A percentile compares a stretch with the other conserved stretches of the same genome.
Evolutionary conservation across 352 stramenopile genomes (phyloP).

Genomic region (Phytophthora pseudosyringae): DNA sequence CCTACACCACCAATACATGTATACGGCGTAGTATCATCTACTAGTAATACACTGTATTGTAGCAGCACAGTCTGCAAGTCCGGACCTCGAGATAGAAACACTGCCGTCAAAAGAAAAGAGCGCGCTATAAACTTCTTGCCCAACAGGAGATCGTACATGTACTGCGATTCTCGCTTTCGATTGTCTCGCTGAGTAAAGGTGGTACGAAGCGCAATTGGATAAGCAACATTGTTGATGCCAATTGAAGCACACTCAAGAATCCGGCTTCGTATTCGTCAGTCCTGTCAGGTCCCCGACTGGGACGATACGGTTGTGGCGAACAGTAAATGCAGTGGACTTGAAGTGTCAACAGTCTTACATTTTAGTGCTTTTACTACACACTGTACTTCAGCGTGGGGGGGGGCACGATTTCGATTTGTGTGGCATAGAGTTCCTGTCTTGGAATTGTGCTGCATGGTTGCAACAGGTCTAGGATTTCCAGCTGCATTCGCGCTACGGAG

Average conservation of each 20-base stretch:
- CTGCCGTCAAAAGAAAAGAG: too few relatives aligned
- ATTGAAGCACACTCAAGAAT: background rate
- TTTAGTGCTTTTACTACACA: too few relatives aligned
- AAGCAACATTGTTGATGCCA: conserved; percentile 1
- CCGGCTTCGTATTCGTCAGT: background rate
- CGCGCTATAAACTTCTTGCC: too few relatives aligned
- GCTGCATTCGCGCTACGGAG: too few relatives aligned
- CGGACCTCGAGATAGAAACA: background rate
- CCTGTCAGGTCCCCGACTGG: background rate
- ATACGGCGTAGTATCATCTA: conserved; percentile 6
- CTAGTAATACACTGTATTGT: conserved; percentile 5
- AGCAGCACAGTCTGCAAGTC: background rate
- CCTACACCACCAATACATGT: too few relatives aligned
- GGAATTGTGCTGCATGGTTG: background rate
- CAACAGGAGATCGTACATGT: too few relatives aligned
- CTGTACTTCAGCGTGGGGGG: too few relatives aligned
- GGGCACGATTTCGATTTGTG: background rate
- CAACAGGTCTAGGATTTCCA: too few relatives aligned
- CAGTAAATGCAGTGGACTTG: background rate
- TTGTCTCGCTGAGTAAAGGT: too few relatives aligned
- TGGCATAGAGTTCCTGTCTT: background rate
- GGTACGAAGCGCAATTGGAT: background rate
- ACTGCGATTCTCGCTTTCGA: too few relatives aligned
- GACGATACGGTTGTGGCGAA: background rate
- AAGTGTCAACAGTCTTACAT: too few relatives aligned